Conservation (phyloP, 1,284 basidiomycete genomes). For the Malassezia psittaci region DNA sequence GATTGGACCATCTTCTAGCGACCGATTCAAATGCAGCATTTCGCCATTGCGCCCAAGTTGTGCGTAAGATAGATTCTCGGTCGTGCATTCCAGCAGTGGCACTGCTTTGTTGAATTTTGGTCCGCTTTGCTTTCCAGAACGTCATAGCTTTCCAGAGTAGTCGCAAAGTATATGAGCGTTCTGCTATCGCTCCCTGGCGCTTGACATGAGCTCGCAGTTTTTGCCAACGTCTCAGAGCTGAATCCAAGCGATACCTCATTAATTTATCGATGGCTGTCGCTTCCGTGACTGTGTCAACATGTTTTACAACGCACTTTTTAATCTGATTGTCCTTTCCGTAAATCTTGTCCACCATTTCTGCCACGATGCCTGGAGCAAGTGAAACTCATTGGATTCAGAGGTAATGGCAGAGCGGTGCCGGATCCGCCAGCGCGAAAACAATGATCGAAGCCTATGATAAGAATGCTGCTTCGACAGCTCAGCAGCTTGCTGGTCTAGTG, state of each 20-base stretch:
- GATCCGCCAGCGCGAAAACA: not conserved
- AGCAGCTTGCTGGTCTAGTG: not conserved
- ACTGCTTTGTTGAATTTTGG: no score
- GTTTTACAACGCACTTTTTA: not conserved
- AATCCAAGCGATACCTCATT: not conserved
- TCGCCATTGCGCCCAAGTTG: slow-evolving; percentile 3
- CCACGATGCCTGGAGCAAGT: not conserved
- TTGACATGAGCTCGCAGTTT: not conserved
- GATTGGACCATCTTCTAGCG: no score
- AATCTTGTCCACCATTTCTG: slow-evolving; percentile 13
- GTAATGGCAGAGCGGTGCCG: not conserved
- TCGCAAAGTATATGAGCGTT: not conserved
- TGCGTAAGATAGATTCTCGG: no score
- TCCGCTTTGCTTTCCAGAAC: no score
- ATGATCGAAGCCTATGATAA: not conserved
- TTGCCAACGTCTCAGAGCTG: not conserved
- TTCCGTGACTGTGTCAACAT: no score
- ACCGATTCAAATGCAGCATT: not conserved
- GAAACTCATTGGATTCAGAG: not conserved
- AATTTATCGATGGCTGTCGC: not conserved
- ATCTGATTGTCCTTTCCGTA: not conserved
- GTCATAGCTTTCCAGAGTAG: not conserved
- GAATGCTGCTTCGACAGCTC: not conserved
- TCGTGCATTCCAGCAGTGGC: no score
- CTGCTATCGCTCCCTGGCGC: not conserved